Conservation (phyloP, 306 rosid species). For the Cucumis cinereus region DNA sequence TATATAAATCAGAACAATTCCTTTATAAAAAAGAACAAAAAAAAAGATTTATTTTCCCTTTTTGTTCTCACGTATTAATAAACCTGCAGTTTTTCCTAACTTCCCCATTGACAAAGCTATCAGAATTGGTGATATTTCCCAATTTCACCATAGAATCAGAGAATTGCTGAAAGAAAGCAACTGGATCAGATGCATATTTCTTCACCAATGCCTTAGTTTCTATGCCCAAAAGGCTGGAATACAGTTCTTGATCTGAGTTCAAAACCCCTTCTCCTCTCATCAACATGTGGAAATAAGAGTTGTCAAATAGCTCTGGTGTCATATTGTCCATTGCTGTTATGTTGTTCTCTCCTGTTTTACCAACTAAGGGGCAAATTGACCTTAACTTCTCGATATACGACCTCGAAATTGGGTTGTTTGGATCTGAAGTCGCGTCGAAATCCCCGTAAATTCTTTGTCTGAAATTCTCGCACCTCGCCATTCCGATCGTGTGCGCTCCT, state of each 20-base stretch:
- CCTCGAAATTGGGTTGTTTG: conserved; percentile 30
- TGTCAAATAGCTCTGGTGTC: conserved; percentile 78
- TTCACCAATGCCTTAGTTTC: conserved; percentile 55
- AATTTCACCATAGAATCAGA: conserved; percentile 76
- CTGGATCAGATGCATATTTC: conserved; percentile 51
- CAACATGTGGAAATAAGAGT: conserved; percentile 59
- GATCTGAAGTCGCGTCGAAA: conserved; percentile 25
- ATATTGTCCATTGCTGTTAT: conserved; percentile 59
- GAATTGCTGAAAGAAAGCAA: conserved; percentile 77
- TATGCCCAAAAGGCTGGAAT: conserved; percentile 52
- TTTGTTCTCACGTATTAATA: conserved; percentile 43
- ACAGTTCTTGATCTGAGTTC: conserved; percentile 69
- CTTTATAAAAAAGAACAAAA: neutral
- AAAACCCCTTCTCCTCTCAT: conserved; percentile 61
- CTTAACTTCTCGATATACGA: conserved; percentile 29
- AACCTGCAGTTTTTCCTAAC: conserved; percentile 83
- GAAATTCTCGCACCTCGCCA: conserved; percentile 57
- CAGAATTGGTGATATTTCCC: conserved; percentile 61
- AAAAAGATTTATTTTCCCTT: neutral
- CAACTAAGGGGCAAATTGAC: conserved; percentile 45
- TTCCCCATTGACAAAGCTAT: conserved; percentile 52
- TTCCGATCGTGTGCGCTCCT: conserved; percentile 96
- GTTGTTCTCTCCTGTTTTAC: conserved; percentile 37
- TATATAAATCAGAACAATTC: neutral
- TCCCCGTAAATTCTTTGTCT: conserved; percentile 54